Percentiles rank a stretch among this genome's conserved stretches.
phyloP scores from a whole-genome alignment of 2,329 filamentous ascomycete genomes.

The Aspergillus felis region DNA sequence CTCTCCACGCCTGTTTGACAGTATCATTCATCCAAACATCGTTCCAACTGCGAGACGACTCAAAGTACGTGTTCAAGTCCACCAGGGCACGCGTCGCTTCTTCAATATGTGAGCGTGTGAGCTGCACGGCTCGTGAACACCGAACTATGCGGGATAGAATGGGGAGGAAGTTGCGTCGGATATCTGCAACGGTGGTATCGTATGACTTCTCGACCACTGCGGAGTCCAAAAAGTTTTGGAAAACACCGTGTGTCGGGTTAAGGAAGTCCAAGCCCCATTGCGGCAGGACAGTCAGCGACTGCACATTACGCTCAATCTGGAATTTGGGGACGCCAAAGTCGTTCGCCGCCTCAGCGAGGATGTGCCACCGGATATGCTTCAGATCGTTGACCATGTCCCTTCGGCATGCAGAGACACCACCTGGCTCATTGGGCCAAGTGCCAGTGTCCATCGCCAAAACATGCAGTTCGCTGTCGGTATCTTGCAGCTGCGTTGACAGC shows the following conservation, averaged over 20 bases:
- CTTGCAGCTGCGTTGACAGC: constrained; percentile 41
- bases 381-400: constrained; percentile 54
- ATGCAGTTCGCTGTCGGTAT: constrained; percentile 47
- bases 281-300: constrained; percentile 52
- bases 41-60: constrained; percentile 47
- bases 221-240: constrained; percentile 51
- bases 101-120: constrained; percentile 42
- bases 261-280: constrained; percentile 54
- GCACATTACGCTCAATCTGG: constrained; percentile 53
- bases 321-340: constrained; percentile 55
- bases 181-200: constrained; percentile 39
- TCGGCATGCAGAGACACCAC: constrained; percentile 54
- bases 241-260: constrained; percentile 51
- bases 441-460: constrained; percentile 52
- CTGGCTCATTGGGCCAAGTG: constrained; percentile 52
- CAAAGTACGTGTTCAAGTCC: constrained; percentile 49
- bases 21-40: constrained; percentile 46
- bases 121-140: constrained; percentile 45
- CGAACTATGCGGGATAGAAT: constrained; percentile 49
- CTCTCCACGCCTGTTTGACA: constrained; percentile 44
- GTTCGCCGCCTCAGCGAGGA: constrained; percentile 53
- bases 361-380: constrained; percentile 52
- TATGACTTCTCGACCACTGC: constrained; percentile 48
- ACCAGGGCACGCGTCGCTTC: constrained; percentile 47
- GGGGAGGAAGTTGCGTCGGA: constrained; percentile 52